Evolutionary conservation across 2,329 filamentous ascomycete genomes (phyloP).

Genomic region (Colletotrichum sp.): DNA sequence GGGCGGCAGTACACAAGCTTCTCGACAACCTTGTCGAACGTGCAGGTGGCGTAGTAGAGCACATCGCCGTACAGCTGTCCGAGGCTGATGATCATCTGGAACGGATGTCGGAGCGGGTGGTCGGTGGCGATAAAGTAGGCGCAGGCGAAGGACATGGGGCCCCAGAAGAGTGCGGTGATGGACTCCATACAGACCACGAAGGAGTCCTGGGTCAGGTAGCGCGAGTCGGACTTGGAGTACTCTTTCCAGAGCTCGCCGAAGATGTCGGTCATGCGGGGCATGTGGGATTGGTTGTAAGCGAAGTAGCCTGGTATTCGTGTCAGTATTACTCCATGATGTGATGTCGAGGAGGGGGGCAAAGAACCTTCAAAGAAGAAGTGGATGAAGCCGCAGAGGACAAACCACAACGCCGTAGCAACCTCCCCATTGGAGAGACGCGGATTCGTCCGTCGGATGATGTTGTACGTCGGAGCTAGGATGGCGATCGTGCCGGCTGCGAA

Average conservation of each 20-base stretch:
- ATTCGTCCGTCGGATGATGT: slow-evolving; percentile 55
- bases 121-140: slow-evolving; percentile 48
- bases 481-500: slow-evolving; percentile 62
- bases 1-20: slow-evolving; percentile 52
- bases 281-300: slow-evolving; percentile 44
- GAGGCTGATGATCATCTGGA: slow-evolving; percentile 51
- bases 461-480: slow-evolving; percentile 63
- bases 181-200: slow-evolving; percentile 63
- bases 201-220: slow-evolving; percentile 57
- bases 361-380: slow-evolving; percentile 48
- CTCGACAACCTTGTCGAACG: slow-evolving; percentile 44
- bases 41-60: slow-evolving; percentile 55
- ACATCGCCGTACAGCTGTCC: slow-evolving; percentile 58
- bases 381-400: slow-evolving; percentile 69
- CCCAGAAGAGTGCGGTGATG: slow-evolving; percentile 58
- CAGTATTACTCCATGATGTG: neutral
- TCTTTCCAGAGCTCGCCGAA: slow-evolving; percentile 64
- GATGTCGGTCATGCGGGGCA: slow-evolving; percentile 44
- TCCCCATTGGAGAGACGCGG: slow-evolving; percentile 60
- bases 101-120: slow-evolving; percentile 51
- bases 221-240: slow-evolving; percentile 61
- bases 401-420: slow-evolving; percentile 72
- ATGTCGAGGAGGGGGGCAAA: neutral
- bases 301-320: slow-evolving; percentile 49
- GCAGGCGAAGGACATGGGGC: slow-evolving; percentile 54